phyloP scores from a whole-genome alignment of 352 stramenopile species.

The Phytophthora syringae region DNA sequence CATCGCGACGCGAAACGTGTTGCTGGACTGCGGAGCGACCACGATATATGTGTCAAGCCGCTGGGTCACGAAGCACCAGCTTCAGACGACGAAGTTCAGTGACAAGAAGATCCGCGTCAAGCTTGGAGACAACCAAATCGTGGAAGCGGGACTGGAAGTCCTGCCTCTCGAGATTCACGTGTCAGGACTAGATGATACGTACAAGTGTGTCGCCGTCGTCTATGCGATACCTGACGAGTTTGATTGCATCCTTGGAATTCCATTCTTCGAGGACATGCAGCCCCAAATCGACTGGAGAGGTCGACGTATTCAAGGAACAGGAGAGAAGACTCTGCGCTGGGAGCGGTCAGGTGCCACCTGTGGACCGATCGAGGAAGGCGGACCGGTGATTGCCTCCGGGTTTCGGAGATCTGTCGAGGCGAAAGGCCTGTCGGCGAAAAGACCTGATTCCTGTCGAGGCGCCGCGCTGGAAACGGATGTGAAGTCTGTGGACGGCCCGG shows the following conservation, averaged over 20 bases:
- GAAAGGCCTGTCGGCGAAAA: constrained; percentile 2
- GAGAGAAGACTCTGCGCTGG: not conserved
- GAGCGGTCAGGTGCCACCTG: not conserved
- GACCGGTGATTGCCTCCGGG: constrained; percentile 12
- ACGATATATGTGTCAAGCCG: constrained; percentile 2
- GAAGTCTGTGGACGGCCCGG: not conserved
- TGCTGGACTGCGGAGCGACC: constrained; percentile 10
- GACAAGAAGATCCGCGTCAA: constrained; percentile 16
- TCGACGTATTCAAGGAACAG: constrained; percentile 14
- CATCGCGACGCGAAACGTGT: not conserved
- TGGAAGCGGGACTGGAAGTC: constrained; percentile 10
- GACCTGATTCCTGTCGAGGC: constrained; percentile 7
- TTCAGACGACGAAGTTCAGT: constrained; percentile 11
- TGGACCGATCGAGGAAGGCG: not conserved
- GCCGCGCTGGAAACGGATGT: constrained; percentile 2
- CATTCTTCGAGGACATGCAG: constrained; percentile 21
- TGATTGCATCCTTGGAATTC: constrained; percentile 17
- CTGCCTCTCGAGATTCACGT: not conserved
- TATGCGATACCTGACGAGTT: constrained; percentile 5
- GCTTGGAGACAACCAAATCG: constrained; percentile 12
- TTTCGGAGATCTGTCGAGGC: constrained; percentile 8
- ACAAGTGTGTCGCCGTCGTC: not conserved
- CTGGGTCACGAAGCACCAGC: constrained; percentile 5
- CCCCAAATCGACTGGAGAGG: constrained; percentile 5
- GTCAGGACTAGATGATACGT: not conserved